phyloP scores from a whole-genome alignment of 2,329 filamentous ascomycete genomes.

The Fusarium napiforme region DNA sequence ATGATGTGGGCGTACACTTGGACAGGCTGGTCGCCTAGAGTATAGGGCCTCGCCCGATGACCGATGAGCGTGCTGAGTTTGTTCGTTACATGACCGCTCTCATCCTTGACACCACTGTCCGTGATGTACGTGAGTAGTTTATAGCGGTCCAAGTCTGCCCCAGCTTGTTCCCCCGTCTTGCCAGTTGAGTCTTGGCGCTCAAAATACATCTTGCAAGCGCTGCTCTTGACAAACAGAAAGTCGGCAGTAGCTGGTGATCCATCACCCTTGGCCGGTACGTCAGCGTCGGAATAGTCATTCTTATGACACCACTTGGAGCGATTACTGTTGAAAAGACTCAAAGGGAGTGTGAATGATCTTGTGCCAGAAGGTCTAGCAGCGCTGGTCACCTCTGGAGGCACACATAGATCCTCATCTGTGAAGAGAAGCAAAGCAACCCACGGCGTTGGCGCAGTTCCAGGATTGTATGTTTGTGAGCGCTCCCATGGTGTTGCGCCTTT shows the following conservation, averaged over 20 bases:
- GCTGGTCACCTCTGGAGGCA: background rate
- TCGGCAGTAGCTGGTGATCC: background rate
- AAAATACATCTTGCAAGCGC: background rate
- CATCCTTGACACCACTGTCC: background rate
- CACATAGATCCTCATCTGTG: background rate
- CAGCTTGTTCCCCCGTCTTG: rapidly evolving
- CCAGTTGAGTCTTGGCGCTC: background rate
- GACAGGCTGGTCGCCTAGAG: background rate
- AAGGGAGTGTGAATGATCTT: background rate
- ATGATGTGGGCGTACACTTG: background rate
- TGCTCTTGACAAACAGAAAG: background rate
- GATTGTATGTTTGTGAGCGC: background rate
- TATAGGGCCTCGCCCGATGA: background rate
- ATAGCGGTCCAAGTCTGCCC: background rate
- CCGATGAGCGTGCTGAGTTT: background rate
- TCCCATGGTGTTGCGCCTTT: background rate
- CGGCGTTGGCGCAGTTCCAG: background rate
- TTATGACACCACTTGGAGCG: background rate
- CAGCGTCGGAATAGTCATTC: background rate
- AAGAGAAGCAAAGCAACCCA: background rate
- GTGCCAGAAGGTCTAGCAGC: background rate
- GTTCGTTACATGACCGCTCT: background rate
- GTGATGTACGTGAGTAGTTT: background rate
- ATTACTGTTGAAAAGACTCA: background rate
- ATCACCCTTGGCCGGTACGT: background rate